These are phyloP conservation scores for Silene coronaria DNA, from an alignment of 179 eudicot species.

Conservation along the genomic window DNA sequence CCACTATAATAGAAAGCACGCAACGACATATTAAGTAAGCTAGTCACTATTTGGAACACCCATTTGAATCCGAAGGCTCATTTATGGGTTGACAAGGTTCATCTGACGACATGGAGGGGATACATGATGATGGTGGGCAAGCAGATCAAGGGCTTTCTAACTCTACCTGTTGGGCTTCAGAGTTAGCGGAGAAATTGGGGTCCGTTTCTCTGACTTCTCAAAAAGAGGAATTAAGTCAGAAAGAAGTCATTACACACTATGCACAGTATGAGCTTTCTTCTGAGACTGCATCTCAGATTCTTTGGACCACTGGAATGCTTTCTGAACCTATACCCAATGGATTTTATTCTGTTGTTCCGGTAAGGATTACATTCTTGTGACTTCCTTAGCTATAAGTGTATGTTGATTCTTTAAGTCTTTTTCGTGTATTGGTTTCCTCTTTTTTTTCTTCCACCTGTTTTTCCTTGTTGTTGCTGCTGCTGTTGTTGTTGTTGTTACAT, in stretches of 20 bases:
- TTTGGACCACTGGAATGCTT: conserved; percentile 83
- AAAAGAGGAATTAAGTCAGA: conserved; percentile 42
- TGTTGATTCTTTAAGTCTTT: too few species aligned
- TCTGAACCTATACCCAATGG: conserved; percentile 88
- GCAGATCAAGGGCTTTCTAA: conserved; percentile 60
- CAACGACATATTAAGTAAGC: conserved; percentile 23
- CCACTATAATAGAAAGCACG: conserved; percentile 23
- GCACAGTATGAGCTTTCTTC: conserved; percentile 40
- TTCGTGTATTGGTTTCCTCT: too few species aligned
- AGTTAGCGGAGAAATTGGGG: conserved; percentile 60
- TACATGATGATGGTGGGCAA: conserved; percentile 50
- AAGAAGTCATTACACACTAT: conserved; percentile 36
- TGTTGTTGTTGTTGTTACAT: too few species aligned
- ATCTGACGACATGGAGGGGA: conserved; percentile 67
- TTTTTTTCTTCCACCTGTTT: too few species aligned
- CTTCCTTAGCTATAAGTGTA: neutral
- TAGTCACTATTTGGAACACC: conserved; percentile 24
- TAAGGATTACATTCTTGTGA: conserved; percentile 32
- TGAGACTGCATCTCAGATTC: conserved; percentile 66
- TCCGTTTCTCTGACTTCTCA: conserved; percentile 69
- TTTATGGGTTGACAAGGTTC: conserved; percentile 39
- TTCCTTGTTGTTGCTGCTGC: too few species aligned
- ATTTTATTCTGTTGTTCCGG: conserved; percentile 83
- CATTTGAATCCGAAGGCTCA: conserved; percentile 20
- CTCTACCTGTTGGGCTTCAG: conserved; percentile 74